Evolutionary conservation across 345 rosid species (phyloP).

Genomic region (Aurinia saxatilis): DNA sequence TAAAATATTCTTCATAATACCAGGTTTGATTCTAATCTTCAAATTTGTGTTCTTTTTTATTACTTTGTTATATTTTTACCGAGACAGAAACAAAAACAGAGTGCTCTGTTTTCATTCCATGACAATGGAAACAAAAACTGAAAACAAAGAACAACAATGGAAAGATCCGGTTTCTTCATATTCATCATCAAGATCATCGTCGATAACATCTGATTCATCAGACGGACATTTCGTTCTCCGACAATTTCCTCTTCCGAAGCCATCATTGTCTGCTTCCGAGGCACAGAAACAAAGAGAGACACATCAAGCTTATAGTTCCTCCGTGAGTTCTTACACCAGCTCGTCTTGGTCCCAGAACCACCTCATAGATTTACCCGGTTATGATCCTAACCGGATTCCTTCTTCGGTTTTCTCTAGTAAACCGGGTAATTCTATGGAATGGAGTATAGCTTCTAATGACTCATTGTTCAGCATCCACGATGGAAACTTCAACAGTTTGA

Average conservation of each 20-base stretch:
- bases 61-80: no score
- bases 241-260: conserved; percentile 24
- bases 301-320: conserved; percentile 3
- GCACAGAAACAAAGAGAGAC: conserved; percentile 17
- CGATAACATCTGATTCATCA: conserved; percentile 27
- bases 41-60: no score
- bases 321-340: not conserved
- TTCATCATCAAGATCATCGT: conserved; percentile 25
- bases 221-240: conserved; percentile 22
- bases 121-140: conserved; percentile 7
- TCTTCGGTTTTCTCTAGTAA: conserved; percentile 44
- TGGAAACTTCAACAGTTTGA: conserved; percentile 46
- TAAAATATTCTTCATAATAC: not conserved
- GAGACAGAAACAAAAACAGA: conserved; percentile 9
- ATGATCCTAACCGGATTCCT: conserved; percentile 70
- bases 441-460: conserved; percentile 91
- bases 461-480: conserved; percentile 78
- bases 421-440: conserved; percentile 42
- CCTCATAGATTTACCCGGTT: conserved; percentile 24
- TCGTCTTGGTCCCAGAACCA: conserved; percentile 12
- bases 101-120: not conserved
- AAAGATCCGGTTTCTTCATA: not conserved
- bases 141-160: conserved; percentile 9
- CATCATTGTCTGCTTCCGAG: conserved; percentile 25
- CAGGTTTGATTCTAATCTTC: no score